These are phyloP conservation scores for Botrytis fragariae DNA, from an alignment of 2,329 filamentous ascomycete genomes.

Conservation along the genomic window DNA sequence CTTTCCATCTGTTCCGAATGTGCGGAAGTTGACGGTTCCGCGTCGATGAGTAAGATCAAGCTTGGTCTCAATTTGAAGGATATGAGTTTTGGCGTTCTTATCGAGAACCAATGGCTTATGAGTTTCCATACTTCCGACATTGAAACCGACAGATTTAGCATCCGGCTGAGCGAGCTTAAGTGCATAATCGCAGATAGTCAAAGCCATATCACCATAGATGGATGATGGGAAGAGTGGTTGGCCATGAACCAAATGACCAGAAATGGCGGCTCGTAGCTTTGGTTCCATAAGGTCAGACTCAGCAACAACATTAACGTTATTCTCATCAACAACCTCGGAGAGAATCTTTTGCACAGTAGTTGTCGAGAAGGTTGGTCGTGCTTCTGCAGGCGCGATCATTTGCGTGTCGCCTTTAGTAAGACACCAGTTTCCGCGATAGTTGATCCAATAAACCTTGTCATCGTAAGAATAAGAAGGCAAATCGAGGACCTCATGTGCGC, in stretches of 20 bases:
- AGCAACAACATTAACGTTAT: conserved; percentile 50
- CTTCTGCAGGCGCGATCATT: conserved; percentile 50
- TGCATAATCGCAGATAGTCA: conserved; percentile 56
- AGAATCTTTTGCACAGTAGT: conserved; percentile 41
- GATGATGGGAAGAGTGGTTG: conserved; percentile 49
- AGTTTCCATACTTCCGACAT: conserved; percentile 65
- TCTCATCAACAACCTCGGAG: conserved; percentile 51
- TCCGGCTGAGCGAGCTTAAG: conserved; percentile 41
- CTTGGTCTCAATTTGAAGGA: conserved; percentile 26
- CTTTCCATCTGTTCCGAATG: conserved; percentile 22
- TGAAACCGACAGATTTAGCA: conserved; percentile 46
- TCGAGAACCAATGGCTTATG: conserved; percentile 64
- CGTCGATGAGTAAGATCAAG: conserved; percentile 23
- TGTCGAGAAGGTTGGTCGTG: conserved; percentile 49
- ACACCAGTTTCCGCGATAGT: conserved; percentile 64
- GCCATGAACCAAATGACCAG: conserved; percentile 57
- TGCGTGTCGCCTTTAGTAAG: conserved; percentile 61
- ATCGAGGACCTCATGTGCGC: conserved; percentile 56
- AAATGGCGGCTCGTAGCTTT: conserved; percentile 41
- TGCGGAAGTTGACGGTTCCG: conserved; percentile 24
- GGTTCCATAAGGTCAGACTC: conserved; percentile 53
- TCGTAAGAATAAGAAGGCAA: conserved; percentile 67
- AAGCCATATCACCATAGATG: conserved; percentile 58
- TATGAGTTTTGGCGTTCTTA: conserved; percentile 18
- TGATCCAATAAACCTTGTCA: conserved; percentile 64